Evolutionary conservation across 176 grass and related monocot genomes (phyloP), one percentile per base, ranked within the genome.

Genomic region (Aegilops speltoides): DNA sequence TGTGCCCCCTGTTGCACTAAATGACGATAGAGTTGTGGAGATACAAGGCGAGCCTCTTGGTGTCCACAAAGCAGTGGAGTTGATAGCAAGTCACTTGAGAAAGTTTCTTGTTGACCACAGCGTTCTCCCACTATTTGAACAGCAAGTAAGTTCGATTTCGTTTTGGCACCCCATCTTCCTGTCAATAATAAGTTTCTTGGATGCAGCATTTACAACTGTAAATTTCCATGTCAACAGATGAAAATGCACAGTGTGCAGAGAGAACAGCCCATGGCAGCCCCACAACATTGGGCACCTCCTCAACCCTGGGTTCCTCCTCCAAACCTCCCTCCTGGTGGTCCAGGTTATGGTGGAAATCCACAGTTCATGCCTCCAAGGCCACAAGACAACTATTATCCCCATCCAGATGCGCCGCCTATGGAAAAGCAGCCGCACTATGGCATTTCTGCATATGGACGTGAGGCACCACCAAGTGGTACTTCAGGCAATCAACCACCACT

Each of bases 61-160:
- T 67, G 86, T 95, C 84, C 91, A 94, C 63, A 95, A 94, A 87
- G 93, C 96, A 33, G 88, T 98, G 73, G 96, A 95, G 91, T 77
- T 95, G 63, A 95, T 98, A 89, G 79, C 91, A 25, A 87, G 80
- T 62, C 90, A 98, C 86, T 86, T 98, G 8, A 89, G 96, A 77
- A 98, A 98, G 59, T 98, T 98, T 90, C 89, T 98, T 78, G 93
- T 98, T 62, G 96, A 95, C 86, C 93, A 82, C 69, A 92, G 86
- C 86, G 90, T 98, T 84, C 87, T 98, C 32, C 96, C 89, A 34
- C 79, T 95, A 57, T 98, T 95, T 87, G 96, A 98, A 89, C 77
- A 81, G 15, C 91, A 90, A 68, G 96, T 94, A 91, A 84, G 92
- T 86, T 78, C 3, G 26, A 38, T 37, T 83, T 71, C 20, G n/a